Evolutionary conservation across 306 rosid species (phyloP).

Genomic region (Ochetophila trinervis): DNA sequence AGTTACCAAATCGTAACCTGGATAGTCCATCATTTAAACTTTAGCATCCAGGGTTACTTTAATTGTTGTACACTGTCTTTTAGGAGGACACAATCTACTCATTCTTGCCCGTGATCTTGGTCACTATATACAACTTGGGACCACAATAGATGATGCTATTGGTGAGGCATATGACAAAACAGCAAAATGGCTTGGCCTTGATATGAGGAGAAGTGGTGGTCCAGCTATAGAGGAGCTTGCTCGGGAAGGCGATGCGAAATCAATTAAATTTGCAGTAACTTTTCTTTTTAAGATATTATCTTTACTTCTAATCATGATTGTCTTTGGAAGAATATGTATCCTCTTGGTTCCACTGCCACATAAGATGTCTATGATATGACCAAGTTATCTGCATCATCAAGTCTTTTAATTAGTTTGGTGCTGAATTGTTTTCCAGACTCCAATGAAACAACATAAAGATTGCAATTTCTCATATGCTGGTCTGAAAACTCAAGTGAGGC

Average conservation of each 20-base stretch:
- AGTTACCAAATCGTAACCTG: slow-evolving; percentile 6
- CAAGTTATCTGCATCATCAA: slow-evolving; percentile 6
- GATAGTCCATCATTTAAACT: background rate
- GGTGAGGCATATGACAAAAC: slow-evolving; percentile 98
- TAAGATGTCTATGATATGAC: slow-evolving; percentile 1
- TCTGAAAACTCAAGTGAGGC: slow-evolving; percentile 94
- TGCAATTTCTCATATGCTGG: slow-evolving; percentile 98
- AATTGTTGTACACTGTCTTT: background rate
- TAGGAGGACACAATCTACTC: slow-evolving; percentile 91
- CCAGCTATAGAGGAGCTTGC: slow-evolving; percentile 97
- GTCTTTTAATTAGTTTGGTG: slow-evolving; percentile 28
- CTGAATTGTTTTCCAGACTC: slow-evolving; percentile 46
- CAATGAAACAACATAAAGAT: slow-evolving; percentile 98
- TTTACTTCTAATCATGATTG: background rate
- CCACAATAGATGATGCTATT: slow-evolving; percentile 94
- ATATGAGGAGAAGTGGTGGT: slow-evolving; percentile 94
- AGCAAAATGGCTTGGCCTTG: slow-evolving; percentile 99
- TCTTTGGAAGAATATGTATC: background rate
- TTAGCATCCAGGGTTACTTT: background rate
- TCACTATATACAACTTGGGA: slow-evolving; percentile 84
- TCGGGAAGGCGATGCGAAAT: slow-evolving; percentile 66
- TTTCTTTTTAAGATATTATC: slow-evolving; percentile 15
- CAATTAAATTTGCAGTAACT: slow-evolving; percentile 78
- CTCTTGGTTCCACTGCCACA: background rate
- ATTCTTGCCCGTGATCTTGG: slow-evolving; percentile 89